Evolutionary conservation across 176 grass and related monocot species (phyloP), one percentile per base, ranked within the genome.

Genomic region (Thinopyrum elongatum): DNA sequence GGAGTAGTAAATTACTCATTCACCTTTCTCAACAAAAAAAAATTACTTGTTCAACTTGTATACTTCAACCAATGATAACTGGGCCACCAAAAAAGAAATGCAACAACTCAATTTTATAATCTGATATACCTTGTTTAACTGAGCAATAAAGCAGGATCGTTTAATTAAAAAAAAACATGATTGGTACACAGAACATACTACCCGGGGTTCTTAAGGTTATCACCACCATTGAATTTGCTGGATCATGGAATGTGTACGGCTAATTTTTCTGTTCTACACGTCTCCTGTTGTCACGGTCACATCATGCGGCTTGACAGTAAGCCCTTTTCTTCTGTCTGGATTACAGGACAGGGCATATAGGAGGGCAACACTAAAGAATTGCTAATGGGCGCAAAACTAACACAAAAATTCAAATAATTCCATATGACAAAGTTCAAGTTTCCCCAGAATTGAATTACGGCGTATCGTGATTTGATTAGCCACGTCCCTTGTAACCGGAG

Each of bases 361-460:
- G 64, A 34, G 73, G 30, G 57, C 31, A 80, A 80, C 16, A 34
- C 27, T 59, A 6, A 66, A 80, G 23, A 83, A 76, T 65, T 10
- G n/a, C 28, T 38, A 63, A 70, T 61, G 63, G n/a, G 46, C 11
- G 12, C 30, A 41, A 59, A 62, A 53, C 13, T 82, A 21, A 74
- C 53, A 83, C 5, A 77, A 60, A 14, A 38, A 13, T 2, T 64
- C 44, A 34, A 83, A 83, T 15, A 30, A 42, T 77, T 86, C 35
- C 63, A 57, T 28, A 60, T 31, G 31, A 77, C 19, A 78, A 78
- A 78, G 22, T 78, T 86, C 25, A 86, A 68, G 65, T 70, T 79
- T 62, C 73, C 25, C 2, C 12, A 79, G 31, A 76, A 81, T 22
- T 57, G 72, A 68, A 49, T 65, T 74, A 89, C 16, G 31, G 6